Percentiles rank a stretch among this genome's conserved stretches.
Evolutionary conservation across 2,329 filamentous ascomycete species (phyloP).

Genomic region (Emmonsiellopsis sp.): DNA sequence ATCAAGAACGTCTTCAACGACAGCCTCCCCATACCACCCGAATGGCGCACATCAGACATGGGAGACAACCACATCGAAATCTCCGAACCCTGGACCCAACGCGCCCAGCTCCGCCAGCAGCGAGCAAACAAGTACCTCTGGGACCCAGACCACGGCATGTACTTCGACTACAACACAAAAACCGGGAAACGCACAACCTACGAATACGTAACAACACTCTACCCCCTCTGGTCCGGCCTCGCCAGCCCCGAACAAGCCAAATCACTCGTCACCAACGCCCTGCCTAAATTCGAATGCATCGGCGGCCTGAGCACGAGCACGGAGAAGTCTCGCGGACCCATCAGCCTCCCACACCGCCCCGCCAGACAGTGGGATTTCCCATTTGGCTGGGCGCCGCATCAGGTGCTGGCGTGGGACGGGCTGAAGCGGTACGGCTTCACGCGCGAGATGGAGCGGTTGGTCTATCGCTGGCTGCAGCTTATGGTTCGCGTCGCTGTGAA

Average conservation of each 20-base stretch:
- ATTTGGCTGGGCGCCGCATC: slow-evolving; percentile 84
- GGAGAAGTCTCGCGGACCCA: slow-evolving; percentile 63
- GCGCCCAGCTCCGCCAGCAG: slow-evolving; percentile 63
- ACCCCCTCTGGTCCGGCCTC: slow-evolving; percentile 80
- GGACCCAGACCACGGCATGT: slow-evolving; percentile 42
- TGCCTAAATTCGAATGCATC: slow-evolving; percentile 70
- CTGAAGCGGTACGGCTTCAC: slow-evolving; percentile 73
- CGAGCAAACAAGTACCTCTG: slow-evolving; percentile 77
- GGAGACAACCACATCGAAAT: slow-evolving; percentile 59
- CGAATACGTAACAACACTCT: slow-evolving; percentile 76
- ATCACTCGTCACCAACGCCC: slow-evolving; percentile 60
- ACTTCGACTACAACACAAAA: slow-evolving; percentile 78
- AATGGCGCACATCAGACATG: slow-evolving; percentile 57
- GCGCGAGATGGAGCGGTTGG: slow-evolving; percentile 65
- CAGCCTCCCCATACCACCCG: slow-evolving; percentile 60
- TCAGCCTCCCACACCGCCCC: slow-evolving; percentile 60
- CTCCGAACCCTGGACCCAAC: slow-evolving; percentile 71
- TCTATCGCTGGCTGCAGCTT: slow-evolving; percentile 21
- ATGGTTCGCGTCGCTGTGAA: slow-evolving; percentile 74
- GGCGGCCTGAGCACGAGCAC: slow-evolving; percentile 77
- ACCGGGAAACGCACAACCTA: slow-evolving; percentile 66
- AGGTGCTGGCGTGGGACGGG: slow-evolving; percentile 84
- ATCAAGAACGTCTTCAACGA: slow-evolving; percentile 71
- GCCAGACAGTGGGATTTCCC: slow-evolving; percentile 89
- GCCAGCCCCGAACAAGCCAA: slow-evolving; percentile 67